Conservation (phyloP, 169 alveolate species). For the Amoebophrya sp. region DNA sequence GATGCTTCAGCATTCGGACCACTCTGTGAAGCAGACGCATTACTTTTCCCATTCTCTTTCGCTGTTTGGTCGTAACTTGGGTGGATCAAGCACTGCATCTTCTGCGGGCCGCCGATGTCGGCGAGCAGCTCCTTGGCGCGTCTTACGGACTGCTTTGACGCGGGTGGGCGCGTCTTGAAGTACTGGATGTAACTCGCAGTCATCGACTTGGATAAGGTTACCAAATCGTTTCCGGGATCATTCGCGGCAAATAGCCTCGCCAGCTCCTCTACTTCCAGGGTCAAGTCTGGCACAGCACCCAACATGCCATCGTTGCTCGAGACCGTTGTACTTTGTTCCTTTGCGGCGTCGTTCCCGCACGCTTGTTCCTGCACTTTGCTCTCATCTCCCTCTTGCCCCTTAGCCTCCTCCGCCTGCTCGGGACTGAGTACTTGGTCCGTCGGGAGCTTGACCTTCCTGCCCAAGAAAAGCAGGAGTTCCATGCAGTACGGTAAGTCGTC, state of each 20-base stretch:
- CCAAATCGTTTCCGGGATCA: background rate
- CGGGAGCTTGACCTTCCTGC: constrained; percentile 33
- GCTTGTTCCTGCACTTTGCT: background rate
- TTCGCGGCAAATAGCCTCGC: background rate
- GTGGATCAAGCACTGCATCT: background rate
- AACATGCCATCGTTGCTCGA: background rate
- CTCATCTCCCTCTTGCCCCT: background rate
- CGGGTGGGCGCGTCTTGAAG: background rate
- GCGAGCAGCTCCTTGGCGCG: constrained; percentile 11
- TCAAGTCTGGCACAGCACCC: background rate
- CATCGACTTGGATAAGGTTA: background rate
- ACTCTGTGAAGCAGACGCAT: no score
- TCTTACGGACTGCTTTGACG: constrained; percentile 1
- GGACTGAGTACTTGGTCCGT: no score
- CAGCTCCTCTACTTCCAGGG: background rate
- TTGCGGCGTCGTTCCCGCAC: background rate
- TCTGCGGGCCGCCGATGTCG: background rate
- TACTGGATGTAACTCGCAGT: background rate
- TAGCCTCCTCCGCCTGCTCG: background rate
- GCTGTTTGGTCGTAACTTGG: background rate
- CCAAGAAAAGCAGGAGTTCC: constrained; percentile 57
- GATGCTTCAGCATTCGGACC: no score
- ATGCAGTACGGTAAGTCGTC: constrained; percentile 62
- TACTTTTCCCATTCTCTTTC: no score
- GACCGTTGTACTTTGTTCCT: background rate